Base-by-base conservation (phyloP, 148 eudicot species). In the Vaccinium corymbosum region DNA sequence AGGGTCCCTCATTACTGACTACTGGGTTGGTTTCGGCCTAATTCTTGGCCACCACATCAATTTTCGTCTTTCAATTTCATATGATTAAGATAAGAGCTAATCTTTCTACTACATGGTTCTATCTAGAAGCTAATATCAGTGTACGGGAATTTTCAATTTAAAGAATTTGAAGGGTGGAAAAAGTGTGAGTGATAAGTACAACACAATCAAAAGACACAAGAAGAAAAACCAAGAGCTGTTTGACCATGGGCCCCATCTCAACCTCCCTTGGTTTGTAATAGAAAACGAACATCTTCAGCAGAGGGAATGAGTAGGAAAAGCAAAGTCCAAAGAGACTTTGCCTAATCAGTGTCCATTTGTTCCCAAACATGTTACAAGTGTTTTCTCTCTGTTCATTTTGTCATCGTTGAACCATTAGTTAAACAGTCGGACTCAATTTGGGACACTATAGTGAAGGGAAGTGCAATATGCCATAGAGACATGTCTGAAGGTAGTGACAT, bases 221-320 rank as follows among this genome's bases (percentile, higher is more conserved):
- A 75, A 57, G 80, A 76, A 83, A 88, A 85, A 6, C 56, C 84
- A 85, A 88, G 84, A 83, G 85, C 89, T 84, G 84, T 77, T 88
- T 77, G 87, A 88, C 82, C 62, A 78, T 59, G 81, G 85, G 85
- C 66, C 86, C 74, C 76, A 57, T 48, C 59, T 46, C 55, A 77
- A 25, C 77, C 81, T 70, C 78, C 51, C 70, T 15, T 22, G 50
- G 59, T 14, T 27, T 25, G 49, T 29, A 42, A 53, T 50, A 72
- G n/a, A 76, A 2, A 38, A 6, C 19, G 64, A 87, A 81, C 46
- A 82, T 87, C 75, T 83, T 79, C 80, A 70, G 80, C 80, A 64
- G 51, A 38, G 38, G 76, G 68, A 62, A 83, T 72, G 76, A 82
- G 82, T 82, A 50, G 51, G 76, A 64, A 78, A 73, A 73, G 83